phyloP scores from a whole-genome alignment of 176 grass and related monocot genomes.

The Tillandsia leiboldiana region DNA sequence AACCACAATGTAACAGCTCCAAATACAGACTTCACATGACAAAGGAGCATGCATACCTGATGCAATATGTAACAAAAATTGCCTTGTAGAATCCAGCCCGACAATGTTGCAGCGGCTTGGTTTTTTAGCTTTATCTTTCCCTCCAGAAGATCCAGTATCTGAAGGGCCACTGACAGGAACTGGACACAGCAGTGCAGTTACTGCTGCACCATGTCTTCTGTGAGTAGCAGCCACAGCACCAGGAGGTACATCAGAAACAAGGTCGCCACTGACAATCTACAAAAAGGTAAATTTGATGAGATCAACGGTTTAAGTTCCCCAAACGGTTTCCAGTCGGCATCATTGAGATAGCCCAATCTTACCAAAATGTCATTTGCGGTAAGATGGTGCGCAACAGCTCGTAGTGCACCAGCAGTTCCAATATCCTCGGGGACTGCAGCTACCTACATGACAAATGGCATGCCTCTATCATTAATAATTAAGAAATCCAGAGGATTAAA shows the following conservation, averaged over 20 bases:
- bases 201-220: conserved; percentile 81
- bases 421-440: conserved; percentile 62
- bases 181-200: conserved; percentile 74
- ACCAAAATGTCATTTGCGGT: conserved; percentile 86
- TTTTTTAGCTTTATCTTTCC: conserved; percentile 97
- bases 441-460: conserved; percentile 38
- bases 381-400: conserved; percentile 57
- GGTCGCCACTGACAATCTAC: conserved; percentile 78
- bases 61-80: conserved; percentile 83
- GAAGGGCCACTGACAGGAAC: conserved; percentile 75
- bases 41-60: conserved; percentile 46
- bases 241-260: conserved; percentile 83
- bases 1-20: conserved; percentile 18
- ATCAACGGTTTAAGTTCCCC: background rate
- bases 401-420: conserved; percentile 81
- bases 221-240: conserved; percentile 90
- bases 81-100: conserved; percentile 67
- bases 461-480: conserved; percentile 18
- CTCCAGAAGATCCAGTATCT: conserved; percentile 59
- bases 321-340: background rate
- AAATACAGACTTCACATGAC: conserved; percentile 6
- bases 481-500: background rate
- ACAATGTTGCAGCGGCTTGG: conserved; percentile 70
- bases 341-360: conserved; percentile 23
- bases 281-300: conserved; percentile 16